phyloP scores from a whole-genome alignment of 306 rosid genomes.

The Gastrolobium villosum region DNA sequence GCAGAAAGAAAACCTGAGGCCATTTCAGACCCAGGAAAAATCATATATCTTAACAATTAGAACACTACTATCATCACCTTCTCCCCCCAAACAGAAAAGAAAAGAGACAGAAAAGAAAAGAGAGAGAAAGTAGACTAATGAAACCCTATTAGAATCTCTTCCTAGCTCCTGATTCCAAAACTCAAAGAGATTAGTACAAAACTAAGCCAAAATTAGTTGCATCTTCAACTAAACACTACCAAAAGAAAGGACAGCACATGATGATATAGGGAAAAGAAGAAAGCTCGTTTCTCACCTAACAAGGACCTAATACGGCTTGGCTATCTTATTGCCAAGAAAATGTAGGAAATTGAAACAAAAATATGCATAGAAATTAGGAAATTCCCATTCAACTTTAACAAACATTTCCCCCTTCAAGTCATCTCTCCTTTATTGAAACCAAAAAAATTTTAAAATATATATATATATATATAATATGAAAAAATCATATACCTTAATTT shows the following conservation, averaged over 20 bases:
- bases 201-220: slow-evolving; percentile 34
- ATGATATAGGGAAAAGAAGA: slow-evolving; percentile 37
- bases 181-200: slow-evolving; percentile 32
- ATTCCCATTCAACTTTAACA: slow-evolving; percentile 18
- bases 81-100: background rate
- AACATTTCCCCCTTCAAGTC: background rate
- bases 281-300: slow-evolving; percentile 67
- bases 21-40: slow-evolving; percentile 40
- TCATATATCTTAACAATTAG: slow-evolving; percentile 27
- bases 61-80: slow-evolving; percentile 23
- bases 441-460: too few species aligned
- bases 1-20: slow-evolving; percentile 23
- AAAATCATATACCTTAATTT: slow-evolving; percentile 30
- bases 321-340: slow-evolving; percentile 56
- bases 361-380: slow-evolving; percentile 24
- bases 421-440: background rate
- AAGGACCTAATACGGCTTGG: slow-evolving; percentile 59
- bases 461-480: background rate
- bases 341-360: slow-evolving; percentile 41
- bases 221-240: slow-evolving; percentile 51
- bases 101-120: background rate
- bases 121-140: background rate
- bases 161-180: slow-evolving; percentile 33
- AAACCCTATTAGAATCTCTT: slow-evolving; percentile 26
- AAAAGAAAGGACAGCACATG: slow-evolving; percentile 19